Evolutionary conservation across 768 basidiomycete genomes (phyloP), one percentile per base, ranked within the genome.

Genomic region (Russula foetens): DNA sequence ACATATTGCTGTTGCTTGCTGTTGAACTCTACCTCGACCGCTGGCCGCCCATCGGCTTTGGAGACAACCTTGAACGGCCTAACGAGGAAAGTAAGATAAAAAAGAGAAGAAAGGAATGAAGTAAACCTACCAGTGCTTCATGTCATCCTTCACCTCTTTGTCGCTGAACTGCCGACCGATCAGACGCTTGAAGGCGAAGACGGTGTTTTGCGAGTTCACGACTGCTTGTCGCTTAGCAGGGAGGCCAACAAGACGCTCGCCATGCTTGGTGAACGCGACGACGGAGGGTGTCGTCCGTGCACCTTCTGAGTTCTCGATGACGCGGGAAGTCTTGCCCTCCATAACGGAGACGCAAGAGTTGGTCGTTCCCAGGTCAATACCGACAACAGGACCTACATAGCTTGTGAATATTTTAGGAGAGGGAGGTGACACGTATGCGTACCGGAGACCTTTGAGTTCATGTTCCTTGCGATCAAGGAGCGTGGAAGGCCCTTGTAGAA

Each of bases 191-290:
- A 92, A 92, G 19, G 88, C 92, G 65, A 91, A 96, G 65, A 94
- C 88, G 41, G 95, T 98, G 79, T 97, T 97, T 58, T 85, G 69
- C 7, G 92, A 79, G 81, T 99, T 99, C 72, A 98, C 93, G 49
- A 97, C 92, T 2, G 93, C 94, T 74, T 98, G 96, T 51, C 95
- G 91, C 76, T 98, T 95, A 12, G 96, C 97, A 24, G 96, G 95
- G 45, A 97, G 83, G 74, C 96, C 96, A 61, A 97, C 88, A 33
- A 98, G 81, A 60, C 96, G 92, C 73, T 99, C 97, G 58, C 92
- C 93, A 68, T 98, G 94, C 74, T 98, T 97, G 57, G 97, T 93
- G 81, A 99, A 99, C 41, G 96, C 96, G 66, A 98, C 92, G 58
- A 98, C 93, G 41, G 97, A 99, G 2, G 97, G 97, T 17, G 97